Evolutionary conservation across 2,329 filamentous ascomycete species (phyloP).

Genomic region (Scedosporium boydii): DNA sequence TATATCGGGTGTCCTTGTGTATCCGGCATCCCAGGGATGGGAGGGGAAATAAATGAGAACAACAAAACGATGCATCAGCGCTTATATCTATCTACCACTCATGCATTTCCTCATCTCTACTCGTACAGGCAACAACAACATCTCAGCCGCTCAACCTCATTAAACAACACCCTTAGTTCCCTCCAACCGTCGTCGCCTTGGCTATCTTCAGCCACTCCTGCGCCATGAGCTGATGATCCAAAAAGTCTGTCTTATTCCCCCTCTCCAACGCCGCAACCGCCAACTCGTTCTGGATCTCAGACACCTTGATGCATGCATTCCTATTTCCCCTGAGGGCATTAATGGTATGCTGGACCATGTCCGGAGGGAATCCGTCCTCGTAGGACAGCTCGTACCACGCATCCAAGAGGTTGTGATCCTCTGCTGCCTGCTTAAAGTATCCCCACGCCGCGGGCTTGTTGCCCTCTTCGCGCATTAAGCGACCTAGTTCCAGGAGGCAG

Average conservation of each 20-base stretch:
- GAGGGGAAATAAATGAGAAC: too few relatives aligned
- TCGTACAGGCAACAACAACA: not conserved
- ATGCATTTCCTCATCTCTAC: not conserved
- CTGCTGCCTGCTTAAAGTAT: not conserved
- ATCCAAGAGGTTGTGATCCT: not conserved
- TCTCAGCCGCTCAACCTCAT: not conserved
- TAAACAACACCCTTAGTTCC: not conserved
- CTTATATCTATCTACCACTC: too few relatives aligned
- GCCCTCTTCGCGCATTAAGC: not conserved
- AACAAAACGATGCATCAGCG: too few relatives aligned
- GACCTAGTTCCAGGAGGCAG: not conserved
- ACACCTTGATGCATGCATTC: not conserved
- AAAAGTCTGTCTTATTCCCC: not conserved
- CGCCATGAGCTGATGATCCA: not conserved
- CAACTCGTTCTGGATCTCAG: not conserved
- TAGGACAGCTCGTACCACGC: not conserved
- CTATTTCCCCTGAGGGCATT: not conserved
- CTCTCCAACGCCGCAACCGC: not conserved
- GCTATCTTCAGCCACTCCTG: constrained; percentile 4
- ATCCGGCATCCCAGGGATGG: too few relatives aligned
- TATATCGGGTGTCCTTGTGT: too few relatives aligned
- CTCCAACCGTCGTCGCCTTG: not conserved
- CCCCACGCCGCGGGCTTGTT: not conserved
- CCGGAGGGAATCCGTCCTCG: not conserved
- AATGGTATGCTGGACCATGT: not conserved